Percentiles rank a stretch among this genome's conserved stretches.
These are phyloP conservation scores for Solanum medicagineum DNA, from an alignment of 257 asterid species.

Conservation along the genomic window DNA sequence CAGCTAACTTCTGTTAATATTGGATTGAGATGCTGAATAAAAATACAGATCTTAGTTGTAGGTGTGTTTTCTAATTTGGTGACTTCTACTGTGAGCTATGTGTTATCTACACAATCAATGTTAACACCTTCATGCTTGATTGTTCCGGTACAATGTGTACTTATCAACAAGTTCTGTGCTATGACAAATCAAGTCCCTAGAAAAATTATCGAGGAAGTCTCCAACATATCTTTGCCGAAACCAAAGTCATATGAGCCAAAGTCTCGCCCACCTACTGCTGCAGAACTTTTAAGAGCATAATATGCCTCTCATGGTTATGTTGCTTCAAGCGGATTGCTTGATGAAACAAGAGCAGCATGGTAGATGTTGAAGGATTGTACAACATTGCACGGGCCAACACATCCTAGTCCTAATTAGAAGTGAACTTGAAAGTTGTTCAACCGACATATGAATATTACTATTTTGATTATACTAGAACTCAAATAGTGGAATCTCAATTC, in stretches of 20 bases:
- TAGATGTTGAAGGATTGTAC: slow-evolving; percentile 60
- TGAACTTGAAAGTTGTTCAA: no score
- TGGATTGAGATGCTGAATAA: neutral
- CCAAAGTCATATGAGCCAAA: slow-evolving; percentile 78
- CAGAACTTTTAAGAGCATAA: slow-evolving; percentile 63
- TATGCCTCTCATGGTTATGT: slow-evolving; percentile 93
- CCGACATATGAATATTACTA: no score
- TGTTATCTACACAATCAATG: neutral
- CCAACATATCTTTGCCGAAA: slow-evolving; percentile 66
- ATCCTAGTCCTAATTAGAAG: no score
- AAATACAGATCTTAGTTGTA: neutral
- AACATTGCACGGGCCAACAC: no score
- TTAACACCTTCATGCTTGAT: neutral
- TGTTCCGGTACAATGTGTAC: neutral
- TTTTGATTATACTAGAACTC: no score
- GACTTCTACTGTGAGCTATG: neutral
- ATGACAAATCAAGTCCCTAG: slow-evolving; percentile 58
- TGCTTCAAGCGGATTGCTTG: slow-evolving; percentile 83
- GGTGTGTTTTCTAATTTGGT: neutral
- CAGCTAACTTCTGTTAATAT: neutral
- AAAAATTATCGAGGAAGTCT: slow-evolving; percentile 48
- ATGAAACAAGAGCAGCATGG: slow-evolving; percentile 85
- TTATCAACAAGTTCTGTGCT: neutral
- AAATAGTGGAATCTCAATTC: no score
- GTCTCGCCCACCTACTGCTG: slow-evolving; percentile 60